phyloP scores from a whole-genome alignment of 2,329 filamentous ascomycete genomes.

The Arthroderma sp. region DNA sequence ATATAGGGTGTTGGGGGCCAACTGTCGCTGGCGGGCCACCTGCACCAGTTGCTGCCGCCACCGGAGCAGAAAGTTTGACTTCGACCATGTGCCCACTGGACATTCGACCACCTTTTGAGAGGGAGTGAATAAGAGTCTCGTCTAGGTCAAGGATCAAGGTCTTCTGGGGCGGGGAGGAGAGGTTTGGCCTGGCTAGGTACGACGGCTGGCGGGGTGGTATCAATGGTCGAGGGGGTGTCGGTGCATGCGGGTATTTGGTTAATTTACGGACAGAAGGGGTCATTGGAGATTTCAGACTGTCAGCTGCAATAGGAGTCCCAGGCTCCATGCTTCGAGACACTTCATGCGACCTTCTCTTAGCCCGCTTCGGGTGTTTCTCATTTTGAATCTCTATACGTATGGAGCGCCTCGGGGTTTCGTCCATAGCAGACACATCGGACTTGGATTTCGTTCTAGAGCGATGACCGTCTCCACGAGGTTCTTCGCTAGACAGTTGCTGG shows the following conservation, averaged over 20 bases:
- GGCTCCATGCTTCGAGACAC: constrained; percentile 15
- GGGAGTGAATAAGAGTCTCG: constrained; percentile 94
- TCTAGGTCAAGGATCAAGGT: constrained; percentile 91
- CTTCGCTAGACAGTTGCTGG: constrained; percentile 13
- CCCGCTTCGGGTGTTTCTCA: constrained; percentile 61
- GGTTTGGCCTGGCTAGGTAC: constrained; percentile 46
- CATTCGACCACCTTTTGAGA: constrained; percentile 92
- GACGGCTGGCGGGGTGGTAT: constrained; percentile 83
- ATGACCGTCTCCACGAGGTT: constrained; percentile 11
- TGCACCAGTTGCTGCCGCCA: constrained; percentile 23
- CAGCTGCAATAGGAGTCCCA: constrained; percentile 42
- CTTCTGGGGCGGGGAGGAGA: constrained; percentile 54
- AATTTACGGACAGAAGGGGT: constrained; percentile 58
- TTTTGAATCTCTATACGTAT: constrained; percentile 84
- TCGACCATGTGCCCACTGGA: constrained; percentile 98
- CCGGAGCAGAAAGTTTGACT: constrained; percentile 53
- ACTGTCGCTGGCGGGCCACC: constrained; percentile 45
- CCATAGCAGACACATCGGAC: constrained; percentile 10
- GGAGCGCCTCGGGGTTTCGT: constrained; percentile 59
- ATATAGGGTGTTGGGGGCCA: constrained; percentile 82
- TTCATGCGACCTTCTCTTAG: constrained; percentile 33
- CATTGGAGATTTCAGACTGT: constrained; percentile 85
- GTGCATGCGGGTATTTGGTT: constrained; percentile 81
- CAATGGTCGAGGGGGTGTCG: constrained; percentile 75
- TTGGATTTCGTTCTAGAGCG: constrained; percentile 16